phyloP scores from a whole-genome alignment of 139 green algal species.

The Micractinium conductrix region DNA sequence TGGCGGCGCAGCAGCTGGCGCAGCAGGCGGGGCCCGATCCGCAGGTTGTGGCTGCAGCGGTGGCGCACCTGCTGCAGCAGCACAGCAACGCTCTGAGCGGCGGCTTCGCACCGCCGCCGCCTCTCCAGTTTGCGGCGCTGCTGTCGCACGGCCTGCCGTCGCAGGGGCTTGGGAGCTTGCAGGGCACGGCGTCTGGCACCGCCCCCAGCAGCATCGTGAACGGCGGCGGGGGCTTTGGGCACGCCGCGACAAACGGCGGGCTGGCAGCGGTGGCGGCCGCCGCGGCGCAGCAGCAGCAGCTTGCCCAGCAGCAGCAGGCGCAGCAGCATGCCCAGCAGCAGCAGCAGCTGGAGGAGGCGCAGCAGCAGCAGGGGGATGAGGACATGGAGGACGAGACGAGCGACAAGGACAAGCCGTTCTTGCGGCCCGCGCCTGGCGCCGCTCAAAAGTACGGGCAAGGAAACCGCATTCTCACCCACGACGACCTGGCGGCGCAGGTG shows the following conservation, averaged over 20 bases:
- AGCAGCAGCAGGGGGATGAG: constrained; percentile 11
- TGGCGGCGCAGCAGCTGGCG: not conserved
- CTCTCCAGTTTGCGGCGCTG: not conserved
- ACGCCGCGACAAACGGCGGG: no score
- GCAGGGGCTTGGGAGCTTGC: not conserved
- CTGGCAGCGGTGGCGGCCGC: not conserved
- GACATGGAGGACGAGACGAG: constrained; percentile 2
- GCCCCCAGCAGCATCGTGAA: not conserved
- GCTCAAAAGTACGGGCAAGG: constrained; percentile 28
- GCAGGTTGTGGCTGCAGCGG: not conserved
- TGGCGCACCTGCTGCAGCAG: not conserved
- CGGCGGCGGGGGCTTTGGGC: not conserved
- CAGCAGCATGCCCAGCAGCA: not conserved
- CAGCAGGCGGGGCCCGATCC: not conserved
- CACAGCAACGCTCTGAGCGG: not conserved
- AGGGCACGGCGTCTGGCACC: no score
- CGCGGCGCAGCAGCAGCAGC: not conserved
- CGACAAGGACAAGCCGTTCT: constrained; percentile 7
- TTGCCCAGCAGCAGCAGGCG: constrained; percentile 5
- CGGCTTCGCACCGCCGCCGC: not conserved
- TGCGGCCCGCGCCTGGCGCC: not conserved
- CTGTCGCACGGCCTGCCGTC: not conserved
- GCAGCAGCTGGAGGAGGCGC: not conserved
- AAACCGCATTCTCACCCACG: constrained; percentile 56
- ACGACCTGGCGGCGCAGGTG: constrained; percentile 62